Conservation (phyloP, 805 yeast species). For the Wickerhamomyces ciferrii region DNA sequence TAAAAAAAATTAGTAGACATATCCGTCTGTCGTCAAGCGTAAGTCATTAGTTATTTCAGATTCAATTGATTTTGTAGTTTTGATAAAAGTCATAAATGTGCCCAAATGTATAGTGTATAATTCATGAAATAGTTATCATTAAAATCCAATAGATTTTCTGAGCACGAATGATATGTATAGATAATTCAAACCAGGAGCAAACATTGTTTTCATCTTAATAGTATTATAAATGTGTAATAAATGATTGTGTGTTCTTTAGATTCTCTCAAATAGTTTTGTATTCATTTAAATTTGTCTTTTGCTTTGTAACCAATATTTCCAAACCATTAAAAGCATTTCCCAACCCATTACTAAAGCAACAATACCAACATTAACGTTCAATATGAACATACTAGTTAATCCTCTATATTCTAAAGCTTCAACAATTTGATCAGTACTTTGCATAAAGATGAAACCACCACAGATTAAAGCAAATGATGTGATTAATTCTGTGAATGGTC, state of each 20-base stretch:
- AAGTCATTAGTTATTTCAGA: not conserved
- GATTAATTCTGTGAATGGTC: slow-evolving; percentile 85
- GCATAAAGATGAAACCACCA: slow-evolving; percentile 93
- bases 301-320: slow-evolving; percentile 45
- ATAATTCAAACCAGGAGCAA: no score
- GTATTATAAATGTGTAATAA: no score
- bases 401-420: slow-evolving; percentile 81
- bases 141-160: no score
- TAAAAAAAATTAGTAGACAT: not conserved
- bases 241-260: no score
- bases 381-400: slow-evolving; percentile 81
- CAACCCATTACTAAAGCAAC: slow-evolving; percentile 82
- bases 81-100: no score
- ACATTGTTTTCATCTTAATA: no score
- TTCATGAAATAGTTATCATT: no score
- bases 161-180: no score
- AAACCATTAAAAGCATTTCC: slow-evolving; percentile 66
- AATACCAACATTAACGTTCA: slow-evolving; percentile 80
- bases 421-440: slow-evolving; percentile 82
- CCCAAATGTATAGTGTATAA: no score
- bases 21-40: not conserved
- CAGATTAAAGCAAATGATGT: slow-evolving; percentile 73
- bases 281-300: slow-evolving; percentile 16
- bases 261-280: no score
- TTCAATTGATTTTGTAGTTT: not conserved